Conservation (phyloP, 805 yeast genomes). For the Hanseniaspora thailandica region DNA sequence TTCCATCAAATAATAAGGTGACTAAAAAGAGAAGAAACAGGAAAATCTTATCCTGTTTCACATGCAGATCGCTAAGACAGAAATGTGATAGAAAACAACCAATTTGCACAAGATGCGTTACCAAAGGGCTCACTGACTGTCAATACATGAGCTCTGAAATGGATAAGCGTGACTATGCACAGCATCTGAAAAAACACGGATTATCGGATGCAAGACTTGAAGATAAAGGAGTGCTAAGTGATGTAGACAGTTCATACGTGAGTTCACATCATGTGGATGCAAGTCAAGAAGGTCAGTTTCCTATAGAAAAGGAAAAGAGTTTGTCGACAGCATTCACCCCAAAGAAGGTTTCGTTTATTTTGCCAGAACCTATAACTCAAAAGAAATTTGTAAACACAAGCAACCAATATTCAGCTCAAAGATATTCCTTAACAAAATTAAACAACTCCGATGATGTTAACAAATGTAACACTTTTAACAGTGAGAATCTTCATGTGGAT, state of each 20-base stretch:
- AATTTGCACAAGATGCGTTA: neutral
- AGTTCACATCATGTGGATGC: neutral
- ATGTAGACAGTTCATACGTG: neutral
- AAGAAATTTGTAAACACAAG: neutral
- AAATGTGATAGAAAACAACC: constrained; percentile 12
- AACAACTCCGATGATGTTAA: neutral
- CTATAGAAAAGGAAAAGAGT: neutral
- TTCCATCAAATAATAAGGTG: neutral
- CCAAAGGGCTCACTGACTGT: neutral
- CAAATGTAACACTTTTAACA: neutral
- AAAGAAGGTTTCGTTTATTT: neutral
- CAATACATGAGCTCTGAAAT: constrained; percentile 5
- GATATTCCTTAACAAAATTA: neutral
- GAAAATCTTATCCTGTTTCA: constrained; percentile 8
- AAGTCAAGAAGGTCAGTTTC: neutral
- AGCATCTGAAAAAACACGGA: constrained; percentile 1
- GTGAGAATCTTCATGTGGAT: neutral
- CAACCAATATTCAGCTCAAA: neutral
- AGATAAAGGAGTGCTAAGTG: neutral
- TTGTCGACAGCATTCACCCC: neutral
- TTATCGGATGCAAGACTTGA: neutral
- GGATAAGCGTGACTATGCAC: neutral
- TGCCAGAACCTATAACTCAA: neutral
- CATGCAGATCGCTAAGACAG: constrained; percentile 13
- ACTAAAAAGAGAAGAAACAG: constrained; percentile 11